Evolutionary conservation across 345 rosid species (phyloP), one percentile per base, ranked within the genome.

Genomic region (Populus alba): DNA sequence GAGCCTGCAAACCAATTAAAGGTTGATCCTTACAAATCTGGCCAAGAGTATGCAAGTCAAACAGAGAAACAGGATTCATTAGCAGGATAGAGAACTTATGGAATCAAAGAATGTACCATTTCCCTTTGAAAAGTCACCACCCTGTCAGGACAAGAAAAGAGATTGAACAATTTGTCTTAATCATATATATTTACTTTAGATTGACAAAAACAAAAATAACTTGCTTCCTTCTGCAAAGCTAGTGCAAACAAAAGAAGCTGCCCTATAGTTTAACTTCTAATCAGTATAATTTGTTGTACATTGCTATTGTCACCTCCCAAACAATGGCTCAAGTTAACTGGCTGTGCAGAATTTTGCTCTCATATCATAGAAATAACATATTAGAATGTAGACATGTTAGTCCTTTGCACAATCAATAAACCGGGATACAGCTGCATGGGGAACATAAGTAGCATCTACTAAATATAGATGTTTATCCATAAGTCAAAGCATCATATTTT

Each of bases 1-100:
- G 99, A 92, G 90, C 98, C 99, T 97, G 94, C 92, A 91, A 88
- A 88, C 86, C 90, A 96, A 89, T 82, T 71, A 88, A 87, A 86
- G 76, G 82, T 73, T 27, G 77, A 74, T 85, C 88, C 87, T 90
- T 86, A 86, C 83, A 85, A 76, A 76, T 91, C 87, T 77, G 83
- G 87, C 85, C 85, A 82, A 83, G 79, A 74, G 72, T 80, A 82
- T 81, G 76, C 77, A 87, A 81, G 86, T 81, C 83, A 84, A 85
- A 82, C 78, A 81, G 71, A 80, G 81, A 77, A 74, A 68, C 73
- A 76, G 73, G 83, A 85, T 71, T 82, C 78, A 74, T 8, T 74
- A 73, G 74, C 71, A 77, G 73, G 66, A 68, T 71, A 20, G 75
- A 71, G 35, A 49, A 62, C 29, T 61, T 75, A 65, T 33, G 70